These are phyloP conservation scores for Rubroboletus satanas DNA, from an alignment of 768 basidiomycete genomes.

Conservation along the genomic window DNA sequence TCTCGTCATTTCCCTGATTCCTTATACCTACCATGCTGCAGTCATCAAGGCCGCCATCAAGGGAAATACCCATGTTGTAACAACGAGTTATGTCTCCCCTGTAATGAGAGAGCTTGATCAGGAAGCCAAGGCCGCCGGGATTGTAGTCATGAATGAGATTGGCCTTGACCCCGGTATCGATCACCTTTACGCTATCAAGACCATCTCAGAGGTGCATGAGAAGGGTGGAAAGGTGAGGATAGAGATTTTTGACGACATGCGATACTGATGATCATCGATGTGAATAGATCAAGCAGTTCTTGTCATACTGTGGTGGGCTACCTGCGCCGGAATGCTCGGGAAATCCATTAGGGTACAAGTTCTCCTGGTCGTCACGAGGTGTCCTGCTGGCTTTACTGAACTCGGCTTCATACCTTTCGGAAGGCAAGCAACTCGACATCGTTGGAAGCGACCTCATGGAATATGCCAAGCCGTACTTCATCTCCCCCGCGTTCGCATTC, in stretches of 20 bases:
- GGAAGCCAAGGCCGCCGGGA: conserved; percentile 80
- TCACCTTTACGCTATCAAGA: conserved; percentile 92
- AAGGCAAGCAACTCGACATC: conserved; percentile 61
- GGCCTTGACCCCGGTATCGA: conserved; percentile 96
- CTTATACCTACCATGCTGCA: conserved; percentile 84
- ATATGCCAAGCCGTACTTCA: conserved; percentile 88
- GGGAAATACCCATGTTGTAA: conserved; percentile 89
- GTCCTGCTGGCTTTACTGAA: conserved; percentile 94
- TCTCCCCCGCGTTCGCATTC: conserved; percentile 93
- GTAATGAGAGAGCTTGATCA: conserved; percentile 85
- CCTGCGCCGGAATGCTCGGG: conserved; percentile 87
- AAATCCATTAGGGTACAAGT: conserved; percentile 98
- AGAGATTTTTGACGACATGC: not conserved
- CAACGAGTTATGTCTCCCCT: conserved; percentile 91
- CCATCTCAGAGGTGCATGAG: conserved; percentile 87
- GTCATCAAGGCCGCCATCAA: conserved; percentile 87
- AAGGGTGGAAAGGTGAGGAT: conserved; percentile 83
- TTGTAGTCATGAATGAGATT: conserved; percentile 96
- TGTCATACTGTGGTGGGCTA: conserved; percentile 94
- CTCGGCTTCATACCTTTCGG: conserved; percentile 73
- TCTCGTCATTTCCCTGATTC: conserved; percentile 94
- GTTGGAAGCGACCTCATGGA: conserved; percentile 84
- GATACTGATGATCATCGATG: not conserved
- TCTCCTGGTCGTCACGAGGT: conserved; percentile 97
- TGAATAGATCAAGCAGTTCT: conserved; percentile 77